These are phyloP conservation scores for Talaromyces thailandensis DNA, from an alignment of 495 filamentous ascomycete species.

Conservation along the genomic window DNA sequence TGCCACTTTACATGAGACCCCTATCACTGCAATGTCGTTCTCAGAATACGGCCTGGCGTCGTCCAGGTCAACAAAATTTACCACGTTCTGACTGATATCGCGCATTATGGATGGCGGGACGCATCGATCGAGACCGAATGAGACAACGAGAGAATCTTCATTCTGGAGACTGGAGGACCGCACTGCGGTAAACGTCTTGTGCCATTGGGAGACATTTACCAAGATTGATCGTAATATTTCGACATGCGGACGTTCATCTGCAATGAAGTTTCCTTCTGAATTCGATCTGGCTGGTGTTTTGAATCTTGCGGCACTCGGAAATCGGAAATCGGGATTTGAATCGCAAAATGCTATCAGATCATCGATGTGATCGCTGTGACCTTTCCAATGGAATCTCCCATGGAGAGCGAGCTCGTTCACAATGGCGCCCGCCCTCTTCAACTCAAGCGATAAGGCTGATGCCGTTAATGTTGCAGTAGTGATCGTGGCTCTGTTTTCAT, in stretches of 20 bases:
- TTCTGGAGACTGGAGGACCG: not conserved
- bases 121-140: conserved; percentile 19
- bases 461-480: conserved; percentile 16
- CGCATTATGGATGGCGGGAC: conserved; percentile 18
- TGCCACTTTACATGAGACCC: conserved; percentile 36
- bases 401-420: conserved; percentile 20
- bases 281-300: not conserved
- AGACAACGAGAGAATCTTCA: conserved; percentile 12
- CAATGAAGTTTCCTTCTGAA: not conserved
- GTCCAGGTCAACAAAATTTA: not conserved
- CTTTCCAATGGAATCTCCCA: conserved; percentile 23
- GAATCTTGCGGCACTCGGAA: conserved; percentile 18
- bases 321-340: conserved; percentile 19
- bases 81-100: not conserved
- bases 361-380: conserved; percentile 7
- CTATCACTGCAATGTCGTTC: conserved; percentile 28
- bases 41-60: not conserved
- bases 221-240: conserved; percentile 26
- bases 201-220: conserved; percentile 32
- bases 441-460: conserved; percentile 13
- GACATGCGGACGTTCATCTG: not conserved
- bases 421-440: conserved; percentile 27
- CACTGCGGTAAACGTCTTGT: conserved; percentile 9
- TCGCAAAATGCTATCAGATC: conserved; percentile 15
- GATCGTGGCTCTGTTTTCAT: conserved; percentile 27